Evolutionary conservation across 495 filamentous ascomycete genomes (phyloP).

Genomic region (Talaromyces ruber): DNA sequence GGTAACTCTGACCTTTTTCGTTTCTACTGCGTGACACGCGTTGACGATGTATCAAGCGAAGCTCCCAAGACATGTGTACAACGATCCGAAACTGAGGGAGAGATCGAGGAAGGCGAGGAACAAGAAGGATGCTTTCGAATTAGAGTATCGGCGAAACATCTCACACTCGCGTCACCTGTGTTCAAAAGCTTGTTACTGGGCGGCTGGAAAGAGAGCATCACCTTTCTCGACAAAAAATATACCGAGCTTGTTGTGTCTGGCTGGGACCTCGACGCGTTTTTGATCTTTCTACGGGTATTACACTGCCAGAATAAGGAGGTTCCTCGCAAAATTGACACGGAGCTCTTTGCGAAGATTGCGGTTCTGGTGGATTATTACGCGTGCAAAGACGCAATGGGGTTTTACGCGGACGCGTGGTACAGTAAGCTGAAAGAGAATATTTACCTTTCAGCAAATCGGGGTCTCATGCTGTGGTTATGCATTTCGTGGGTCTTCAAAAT

Average conservation of each 20-base stretch:
- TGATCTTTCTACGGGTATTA: constrained; percentile 37
- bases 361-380: constrained; percentile 43
- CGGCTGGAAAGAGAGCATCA: constrained; percentile 13
- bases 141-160: constrained; percentile 37
- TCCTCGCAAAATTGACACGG: constrained; percentile 23
- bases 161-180: constrained; percentile 30
- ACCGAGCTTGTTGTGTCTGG: constrained; percentile 18
- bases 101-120: not conserved
- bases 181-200: constrained; percentile 19
- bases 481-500: constrained; percentile 25
- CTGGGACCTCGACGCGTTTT: constrained; percentile 28
- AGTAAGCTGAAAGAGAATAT: constrained; percentile 10
- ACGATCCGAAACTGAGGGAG: not conserved
- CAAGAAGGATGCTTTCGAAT: constrained; percentile 2
- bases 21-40: no score
- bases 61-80: not conserved
- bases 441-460: constrained; percentile 18
- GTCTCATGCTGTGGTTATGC: constrained; percentile 28
- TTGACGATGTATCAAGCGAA: not conserved
- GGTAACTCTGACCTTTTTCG: not conserved
- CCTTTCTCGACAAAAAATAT: constrained; percentile 20
- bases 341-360: constrained; percentile 37
- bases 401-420: constrained; percentile 39
- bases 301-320: constrained; percentile 34
- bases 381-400: constrained; percentile 30